Percentiles rank a stretch among this genome's conserved stretches.
phyloP scores from a whole-genome alignment of 2,329 filamentous ascomycete species.

The Epichloe elymi region DNA sequence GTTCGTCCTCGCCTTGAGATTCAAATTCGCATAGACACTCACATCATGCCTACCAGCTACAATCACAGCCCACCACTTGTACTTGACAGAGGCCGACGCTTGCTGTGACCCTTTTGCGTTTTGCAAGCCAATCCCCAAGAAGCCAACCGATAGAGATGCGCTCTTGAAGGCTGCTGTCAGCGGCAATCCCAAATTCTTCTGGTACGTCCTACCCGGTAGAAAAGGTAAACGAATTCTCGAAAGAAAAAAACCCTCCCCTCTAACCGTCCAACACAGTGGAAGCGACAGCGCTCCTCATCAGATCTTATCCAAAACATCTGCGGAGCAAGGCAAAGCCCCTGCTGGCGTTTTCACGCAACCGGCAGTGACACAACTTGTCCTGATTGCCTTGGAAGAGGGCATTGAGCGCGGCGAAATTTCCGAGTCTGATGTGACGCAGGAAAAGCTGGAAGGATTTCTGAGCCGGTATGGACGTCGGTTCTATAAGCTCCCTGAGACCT shows the following conservation, averaged over 20 bases:
- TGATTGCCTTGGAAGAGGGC: slow-evolving; percentile 48
- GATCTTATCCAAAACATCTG: slow-evolving; percentile 39
- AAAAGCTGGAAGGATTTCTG: slow-evolving; percentile 41
- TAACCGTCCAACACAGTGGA: slow-evolving; percentile 19
- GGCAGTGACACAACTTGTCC: slow-evolving; percentile 50
- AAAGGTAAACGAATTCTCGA: neutral
- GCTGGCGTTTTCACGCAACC: slow-evolving; percentile 75
- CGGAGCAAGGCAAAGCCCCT: slow-evolving; percentile 38
- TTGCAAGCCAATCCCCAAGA: slow-evolving; percentile 68
- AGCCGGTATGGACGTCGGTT: slow-evolving; percentile 39
- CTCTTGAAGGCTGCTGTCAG: slow-evolving; percentile 51
- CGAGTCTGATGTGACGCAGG: slow-evolving; percentile 39
- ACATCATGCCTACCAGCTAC: slow-evolving; percentile 26
- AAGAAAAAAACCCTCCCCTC: no score
- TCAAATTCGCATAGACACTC: neutral
- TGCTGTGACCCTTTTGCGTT: slow-evolving; percentile 48
- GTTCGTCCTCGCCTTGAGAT: neutral
- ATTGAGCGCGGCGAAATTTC: slow-evolving; percentile 38
- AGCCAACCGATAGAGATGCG: slow-evolving; percentile 57
- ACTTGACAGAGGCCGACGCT: slow-evolving; percentile 60
- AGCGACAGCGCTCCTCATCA: slow-evolving; percentile 55
- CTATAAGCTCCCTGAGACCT: slow-evolving; percentile 28
- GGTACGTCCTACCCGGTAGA: slow-evolving; percentile 17
- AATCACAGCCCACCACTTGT: slow-evolving; percentile 79
- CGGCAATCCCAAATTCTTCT: slow-evolving; percentile 56